phyloP scores from a whole-genome alignment of 2,329 filamentous ascomycete species.

The Lasiodiplodia citricola region DNA sequence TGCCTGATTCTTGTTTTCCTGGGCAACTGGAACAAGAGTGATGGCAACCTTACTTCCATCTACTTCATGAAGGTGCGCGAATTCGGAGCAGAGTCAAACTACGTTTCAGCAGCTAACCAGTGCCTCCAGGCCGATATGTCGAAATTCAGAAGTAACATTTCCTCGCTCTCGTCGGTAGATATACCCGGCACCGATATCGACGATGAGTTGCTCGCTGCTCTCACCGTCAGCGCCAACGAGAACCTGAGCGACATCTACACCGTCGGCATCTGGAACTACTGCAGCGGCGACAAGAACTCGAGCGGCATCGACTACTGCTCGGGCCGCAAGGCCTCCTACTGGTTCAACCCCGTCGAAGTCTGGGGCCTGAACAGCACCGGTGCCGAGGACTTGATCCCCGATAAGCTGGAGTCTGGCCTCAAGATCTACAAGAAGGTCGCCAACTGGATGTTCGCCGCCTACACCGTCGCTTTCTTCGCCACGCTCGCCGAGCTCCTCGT shows the following conservation, averaged over 20 bases:
- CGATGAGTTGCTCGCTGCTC: slow-evolving; percentile 47
- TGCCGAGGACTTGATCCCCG: slow-evolving; percentile 62
- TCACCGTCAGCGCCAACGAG: slow-evolving; percentile 44
- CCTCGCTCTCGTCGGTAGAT: slow-evolving; percentile 37
- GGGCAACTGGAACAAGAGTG: slow-evolving; percentile 60
- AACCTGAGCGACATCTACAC: slow-evolving; percentile 77
- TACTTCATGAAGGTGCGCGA: slow-evolving; percentile 64
- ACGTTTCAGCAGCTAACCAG: slow-evolving; percentile 34
- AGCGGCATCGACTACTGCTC: slow-evolving; percentile 66
- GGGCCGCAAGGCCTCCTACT: slow-evolving; percentile 75
- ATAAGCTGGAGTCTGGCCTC: slow-evolving; percentile 66
- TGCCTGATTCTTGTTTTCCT: slow-evolving; percentile 65
- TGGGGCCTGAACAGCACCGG: slow-evolving; percentile 65
- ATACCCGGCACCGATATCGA: slow-evolving; percentile 34
- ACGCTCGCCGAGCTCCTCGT: slow-evolving; percentile 75
- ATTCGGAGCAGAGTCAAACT: slow-evolving; percentile 36
- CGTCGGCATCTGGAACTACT: slow-evolving; percentile 87
- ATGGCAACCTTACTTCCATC: slow-evolving; percentile 53
- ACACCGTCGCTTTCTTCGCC: slow-evolving; percentile 72
- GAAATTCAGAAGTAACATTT: slow-evolving; percentile 55
- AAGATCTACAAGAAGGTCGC: slow-evolving; percentile 74
- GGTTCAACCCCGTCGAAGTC: slow-evolving; percentile 71
- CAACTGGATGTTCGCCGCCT: slow-evolving; percentile 84
- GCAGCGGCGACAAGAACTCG: slow-evolving; percentile 64
- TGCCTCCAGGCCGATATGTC: slow-evolving; percentile 49